phyloP scores from a whole-genome alignment of 805 yeast genomes.

The Candida nitratophila region DNA sequence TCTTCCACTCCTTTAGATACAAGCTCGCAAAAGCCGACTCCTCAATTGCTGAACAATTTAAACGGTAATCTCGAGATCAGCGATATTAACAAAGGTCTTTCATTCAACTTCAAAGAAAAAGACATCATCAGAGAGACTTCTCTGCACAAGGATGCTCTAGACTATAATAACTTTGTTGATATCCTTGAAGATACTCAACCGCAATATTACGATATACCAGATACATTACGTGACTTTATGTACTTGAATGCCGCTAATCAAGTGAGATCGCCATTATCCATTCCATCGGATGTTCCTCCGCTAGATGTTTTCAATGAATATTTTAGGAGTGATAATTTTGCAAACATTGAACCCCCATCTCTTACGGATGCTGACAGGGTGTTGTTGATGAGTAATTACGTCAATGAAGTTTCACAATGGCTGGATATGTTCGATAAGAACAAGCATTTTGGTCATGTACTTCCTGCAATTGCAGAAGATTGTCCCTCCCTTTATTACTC shows the following conservation, averaged over 20 bases:
- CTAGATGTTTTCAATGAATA: conserved; percentile 5
- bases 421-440: conserved; percentile 20
- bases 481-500: conserved; percentile 6
- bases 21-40: not conserved
- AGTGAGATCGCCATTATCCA: conserved; percentile 7
- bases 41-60: not conserved
- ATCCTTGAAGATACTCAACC: conserved; percentile 5
- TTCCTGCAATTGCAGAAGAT: conserved; percentile 14
- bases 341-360: conserved; percentile 5
- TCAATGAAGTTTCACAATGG: conserved; percentile 16
- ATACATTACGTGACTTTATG: conserved; percentile 32
- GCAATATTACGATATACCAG: conserved; percentile 14
- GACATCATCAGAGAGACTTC: not conserved
- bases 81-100: not conserved
- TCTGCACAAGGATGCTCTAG: conserved; percentile 3
- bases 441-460: conserved; percentile 13
- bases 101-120: conserved; percentile 1
- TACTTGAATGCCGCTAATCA: conserved; percentile 27
- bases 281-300: conserved; percentile 7
- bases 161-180: conserved; percentile 7
- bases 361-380: conserved; percentile 14
- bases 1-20: not conserved
- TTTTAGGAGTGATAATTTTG: conserved; percentile 5
- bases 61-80: not conserved
- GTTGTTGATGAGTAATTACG: conserved; percentile 10